Evolutionary conservation across 495 filamentous ascomycete genomes (phyloP).

Genomic region (Podospora bellae-mahoneyi): DNA sequence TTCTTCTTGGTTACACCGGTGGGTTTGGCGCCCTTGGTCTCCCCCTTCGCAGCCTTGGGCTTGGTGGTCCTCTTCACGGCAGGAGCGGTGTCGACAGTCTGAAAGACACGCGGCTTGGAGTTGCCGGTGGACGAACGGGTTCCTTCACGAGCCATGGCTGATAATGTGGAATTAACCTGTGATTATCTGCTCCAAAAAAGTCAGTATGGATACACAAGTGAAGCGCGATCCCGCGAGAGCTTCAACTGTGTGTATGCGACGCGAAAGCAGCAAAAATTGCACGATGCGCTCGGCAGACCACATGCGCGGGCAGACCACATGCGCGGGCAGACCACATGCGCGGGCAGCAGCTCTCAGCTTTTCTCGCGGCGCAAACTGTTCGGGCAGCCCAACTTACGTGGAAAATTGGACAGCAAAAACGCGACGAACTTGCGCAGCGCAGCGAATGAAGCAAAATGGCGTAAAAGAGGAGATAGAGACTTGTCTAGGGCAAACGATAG

Average conservation of each 20-base stretch:
- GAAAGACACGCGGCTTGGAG: constrained; percentile 52
- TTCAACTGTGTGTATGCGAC: background rate
- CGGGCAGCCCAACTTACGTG: background rate
- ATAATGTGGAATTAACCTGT: constrained; percentile 12
- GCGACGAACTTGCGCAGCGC: background rate
- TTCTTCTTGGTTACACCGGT: constrained; percentile 55
- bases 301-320: background rate
- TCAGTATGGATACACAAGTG: background rate
- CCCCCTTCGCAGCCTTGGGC: constrained; percentile 39
- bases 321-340: background rate
- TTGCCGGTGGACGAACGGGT: constrained; percentile 55
- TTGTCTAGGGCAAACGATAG: background rate
- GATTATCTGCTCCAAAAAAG: constrained; percentile 1
- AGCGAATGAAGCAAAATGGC: background rate
- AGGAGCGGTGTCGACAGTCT: constrained; percentile 48
- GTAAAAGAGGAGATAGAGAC: background rate
- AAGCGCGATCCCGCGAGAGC: background rate
- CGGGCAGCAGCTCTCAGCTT: background rate
- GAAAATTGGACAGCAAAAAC: background rate
- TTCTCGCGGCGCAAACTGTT: background rate
- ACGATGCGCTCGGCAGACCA: background rate
- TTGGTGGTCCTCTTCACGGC: constrained; percentile 46
- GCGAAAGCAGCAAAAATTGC: background rate
- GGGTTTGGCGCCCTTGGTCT: constrained; percentile 49
- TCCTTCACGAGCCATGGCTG: constrained; percentile 53